Conservation (phyloP, 169 alveolate genomes). For the Eimeria acervulina region DNA sequence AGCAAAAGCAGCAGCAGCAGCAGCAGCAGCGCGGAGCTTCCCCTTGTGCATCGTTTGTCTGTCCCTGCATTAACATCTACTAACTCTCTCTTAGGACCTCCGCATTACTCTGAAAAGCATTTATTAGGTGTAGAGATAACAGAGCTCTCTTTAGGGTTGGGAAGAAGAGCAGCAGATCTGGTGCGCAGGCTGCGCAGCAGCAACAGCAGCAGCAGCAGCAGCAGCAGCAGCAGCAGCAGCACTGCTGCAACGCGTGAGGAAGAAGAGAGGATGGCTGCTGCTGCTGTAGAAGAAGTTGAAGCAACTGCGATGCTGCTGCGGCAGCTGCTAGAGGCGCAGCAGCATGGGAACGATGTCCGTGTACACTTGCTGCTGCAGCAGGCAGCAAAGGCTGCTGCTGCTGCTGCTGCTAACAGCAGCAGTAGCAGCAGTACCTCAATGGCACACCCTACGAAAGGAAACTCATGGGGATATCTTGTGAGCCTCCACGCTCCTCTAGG, state of each 20-base stretch:
- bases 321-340: constrained; percentile 10
- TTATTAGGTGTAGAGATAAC: not conserved
- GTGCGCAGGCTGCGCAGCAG: constrained; percentile 1
- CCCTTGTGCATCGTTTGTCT: not conserved
- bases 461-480: constrained; percentile 38
- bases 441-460: not conserved
- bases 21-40: no score
- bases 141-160: constrained; percentile 19
- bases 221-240: constrained; percentile 28
- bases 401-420: not conserved
- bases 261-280: not conserved
- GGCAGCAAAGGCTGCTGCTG: constrained; percentile 51
- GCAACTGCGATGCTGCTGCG: constrained; percentile 18
- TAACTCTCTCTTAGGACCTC: no score
- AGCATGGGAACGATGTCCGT: not conserved
- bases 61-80: not conserved
- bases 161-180: constrained; percentile 14
- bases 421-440: not conserved
- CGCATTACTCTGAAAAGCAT: not conserved
- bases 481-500: not conserved
- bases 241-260: not conserved
- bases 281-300: constrained; percentile 25
- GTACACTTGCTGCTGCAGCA: constrained; percentile 43
- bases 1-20: constrained; percentile 24
- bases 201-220: constrained; percentile 24